Evolutionary conservation across 345 rosid species (phyloP).

Genomic region (Trapa incisa): DNA sequence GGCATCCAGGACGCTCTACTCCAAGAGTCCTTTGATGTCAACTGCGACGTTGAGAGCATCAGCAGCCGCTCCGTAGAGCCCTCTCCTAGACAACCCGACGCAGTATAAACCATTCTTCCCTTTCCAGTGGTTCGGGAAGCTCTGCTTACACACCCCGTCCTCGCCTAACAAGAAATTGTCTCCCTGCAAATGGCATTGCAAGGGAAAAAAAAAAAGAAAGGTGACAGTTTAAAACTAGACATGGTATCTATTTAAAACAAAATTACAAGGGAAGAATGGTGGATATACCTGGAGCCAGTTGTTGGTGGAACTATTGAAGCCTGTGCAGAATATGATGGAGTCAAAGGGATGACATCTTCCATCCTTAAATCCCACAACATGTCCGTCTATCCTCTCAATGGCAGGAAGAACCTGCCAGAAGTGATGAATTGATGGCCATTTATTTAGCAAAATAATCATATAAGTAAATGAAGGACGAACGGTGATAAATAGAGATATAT

Average conservation of each 20-base stretch:
- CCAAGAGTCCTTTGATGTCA: slow-evolving; percentile 20
- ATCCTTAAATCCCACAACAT: slow-evolving; percentile 26
- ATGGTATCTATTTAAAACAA: no score
- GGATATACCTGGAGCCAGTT: slow-evolving; percentile 29
- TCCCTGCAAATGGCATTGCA: slow-evolving; percentile 12
- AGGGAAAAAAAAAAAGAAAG: no score
- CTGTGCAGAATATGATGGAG: slow-evolving; percentile 51
- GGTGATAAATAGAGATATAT: neutral
- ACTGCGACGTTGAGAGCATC: slow-evolving; percentile 32
- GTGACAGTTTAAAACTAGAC: no score
- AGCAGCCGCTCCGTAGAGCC: slow-evolving; percentile 21
- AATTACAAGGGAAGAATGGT: no score
- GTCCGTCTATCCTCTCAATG: slow-evolving; percentile 30
- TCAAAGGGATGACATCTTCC: slow-evolving; percentile 34
- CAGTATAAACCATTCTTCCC: slow-evolving; percentile 41
- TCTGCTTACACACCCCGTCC: slow-evolving; percentile 25
- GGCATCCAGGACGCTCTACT: neutral
- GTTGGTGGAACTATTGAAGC: slow-evolving; percentile 34
- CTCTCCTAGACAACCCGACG: slow-evolving; percentile 34
- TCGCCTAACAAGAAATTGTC: slow-evolving; percentile 34
- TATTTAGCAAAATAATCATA: neutral
- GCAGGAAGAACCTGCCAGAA: slow-evolving; percentile 38
- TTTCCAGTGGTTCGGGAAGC: slow-evolving; percentile 41
- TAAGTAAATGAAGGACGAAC: neutral
- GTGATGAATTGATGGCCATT: no score